Base-by-base conservation (phyloP, 495 filamentous ascomycete species). In the Tuber brumale region DNA sequence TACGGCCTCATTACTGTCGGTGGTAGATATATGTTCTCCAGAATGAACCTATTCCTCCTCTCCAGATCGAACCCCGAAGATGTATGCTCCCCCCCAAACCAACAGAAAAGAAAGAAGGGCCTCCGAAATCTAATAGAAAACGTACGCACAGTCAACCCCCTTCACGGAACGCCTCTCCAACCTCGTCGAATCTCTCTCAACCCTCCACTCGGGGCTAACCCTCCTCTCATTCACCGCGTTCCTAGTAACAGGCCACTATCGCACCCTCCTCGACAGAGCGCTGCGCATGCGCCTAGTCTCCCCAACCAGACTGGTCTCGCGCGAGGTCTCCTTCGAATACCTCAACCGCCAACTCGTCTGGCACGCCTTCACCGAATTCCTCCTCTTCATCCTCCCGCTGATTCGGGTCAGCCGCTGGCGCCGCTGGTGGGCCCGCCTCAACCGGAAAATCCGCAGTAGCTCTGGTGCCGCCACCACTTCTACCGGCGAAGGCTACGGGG, bases 291-390 rank as follows among this genome's bases (percentile, higher is more conserved):
- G 95, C 39, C 89, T 99, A 31, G 90, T 92, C 1, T 91, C 96
- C 37, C 91, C 91, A 23, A 93, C 91, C 23, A 91, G 88, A 79
- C 92, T 96, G 79, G 90, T 95, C 69, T 91, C 88, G 81, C 90
- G 95, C 14, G 93, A 98, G 84, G 94, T 99, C 23, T 94, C 92
- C 0, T 97, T 99, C 82, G 95, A 99, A 85, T 99, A 97, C 83
- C 89, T 99, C 69, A 99, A 99, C 83, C 91, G 95, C 21, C 95
- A 99, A 84, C 89, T 99, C 10, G 95, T 99, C 66, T 99, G 95
- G 95, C 95, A 99, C 83, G 95, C 95, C 27, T 97, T 99, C 81
- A 99, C 95, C 39, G 95, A 99, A 83, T 99, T 99, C 81, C 88
- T 99, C 8, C 89, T 99, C 10, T 99, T 99, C 83, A 88, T 99